phyloP scores from a whole-genome alignment of 495 filamentous ascomycete species.

The Hyaloscypha finlandica region DNA sequence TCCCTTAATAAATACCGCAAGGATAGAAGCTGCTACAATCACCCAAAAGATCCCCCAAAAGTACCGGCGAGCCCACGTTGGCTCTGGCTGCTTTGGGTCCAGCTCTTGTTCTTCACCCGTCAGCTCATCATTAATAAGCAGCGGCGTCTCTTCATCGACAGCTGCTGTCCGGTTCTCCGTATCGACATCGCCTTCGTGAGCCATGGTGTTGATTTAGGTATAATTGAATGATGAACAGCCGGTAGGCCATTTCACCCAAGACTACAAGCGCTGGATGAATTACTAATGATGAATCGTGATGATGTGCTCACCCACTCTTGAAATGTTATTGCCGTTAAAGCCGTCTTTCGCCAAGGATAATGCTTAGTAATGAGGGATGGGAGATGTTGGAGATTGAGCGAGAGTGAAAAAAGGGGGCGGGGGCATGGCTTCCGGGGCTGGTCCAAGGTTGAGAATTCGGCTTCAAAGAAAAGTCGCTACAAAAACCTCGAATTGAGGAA shows the following conservation, averaged over 20 bases:
- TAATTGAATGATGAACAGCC: not conserved
- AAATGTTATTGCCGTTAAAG: not conserved
- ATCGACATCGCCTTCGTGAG: constrained; percentile 12
- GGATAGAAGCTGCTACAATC: constrained; percentile 21
- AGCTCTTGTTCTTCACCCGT: constrained; percentile 7
- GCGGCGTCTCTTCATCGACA: constrained; percentile 30
- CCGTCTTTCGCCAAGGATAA: not conserved
- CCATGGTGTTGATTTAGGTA: constrained; percentile 21
- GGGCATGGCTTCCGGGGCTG: too few relatives aligned
- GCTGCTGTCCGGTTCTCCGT: constrained; percentile 14
- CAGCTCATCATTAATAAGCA: constrained; percentile 18
- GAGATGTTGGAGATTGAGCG: not conserved
- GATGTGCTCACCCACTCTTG: not conserved
- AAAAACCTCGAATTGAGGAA: too few relatives aligned
- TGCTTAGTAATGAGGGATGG: not conserved
- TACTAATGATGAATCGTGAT: not conserved
- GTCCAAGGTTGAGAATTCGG: too few relatives aligned
- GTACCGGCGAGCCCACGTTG: constrained; percentile 14
- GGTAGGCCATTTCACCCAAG: not conserved
- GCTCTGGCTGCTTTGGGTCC: constrained; percentile 10
- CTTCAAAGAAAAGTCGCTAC: too few relatives aligned
- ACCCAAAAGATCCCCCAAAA: constrained; percentile 34
- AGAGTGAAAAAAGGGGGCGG: not conserved
- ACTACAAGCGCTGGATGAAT: not conserved
- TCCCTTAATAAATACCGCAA: constrained; percentile 36